Evolutionary conservation across 208 protist species (phyloP), one percentile per base, ranked within the genome.

Genomic region (Trypanosoma avium): DNA sequence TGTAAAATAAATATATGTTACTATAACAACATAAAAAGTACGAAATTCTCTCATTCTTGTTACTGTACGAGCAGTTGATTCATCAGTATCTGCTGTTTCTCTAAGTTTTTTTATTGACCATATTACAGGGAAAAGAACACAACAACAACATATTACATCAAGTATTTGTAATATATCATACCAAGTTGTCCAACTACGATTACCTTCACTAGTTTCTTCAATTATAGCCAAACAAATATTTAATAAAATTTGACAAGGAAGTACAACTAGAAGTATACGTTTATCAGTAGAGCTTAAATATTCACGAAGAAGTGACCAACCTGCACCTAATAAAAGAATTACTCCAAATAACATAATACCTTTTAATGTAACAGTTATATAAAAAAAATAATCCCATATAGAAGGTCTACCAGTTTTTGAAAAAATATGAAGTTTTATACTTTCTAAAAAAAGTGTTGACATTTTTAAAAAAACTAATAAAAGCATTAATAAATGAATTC

Each of bases 1-100:
- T 21, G 86, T 92, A 55, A 94, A 89, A 68, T 96, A 96, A 22
- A 96, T 72, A 70, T 93, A 96, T 19, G 64, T 61, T 24, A 96
- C 70, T 13, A 94, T 70, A 33, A 82, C 32, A 17, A 94, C 49
- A 71, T 95, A 95, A 65, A 93, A 95, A 33, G 79, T 65, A 26
- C 86, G 73, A 69, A 95, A 95, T 40, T 88, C 45, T 57, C 66
- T 52, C 24, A 94, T 70, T 26, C 86, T 86, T 43, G 58, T 58
- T 27, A 89, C 21, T 59, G 69, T 80, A 30, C 49, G 29, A 19
- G 59, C 58, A n/a, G 75, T 82, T 9, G 70, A 70, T 13, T 81
- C 75, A 58, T 63, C 56, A 21, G 33, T 19, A 45, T 49, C 29
- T 17, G 61, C 27, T 9, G 62, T n/a, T 26, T 78, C 70, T 0